Evolutionary conservation across 179 eudicot genomes (phyloP).

Genomic region (Spinacia oleracea): DNA sequence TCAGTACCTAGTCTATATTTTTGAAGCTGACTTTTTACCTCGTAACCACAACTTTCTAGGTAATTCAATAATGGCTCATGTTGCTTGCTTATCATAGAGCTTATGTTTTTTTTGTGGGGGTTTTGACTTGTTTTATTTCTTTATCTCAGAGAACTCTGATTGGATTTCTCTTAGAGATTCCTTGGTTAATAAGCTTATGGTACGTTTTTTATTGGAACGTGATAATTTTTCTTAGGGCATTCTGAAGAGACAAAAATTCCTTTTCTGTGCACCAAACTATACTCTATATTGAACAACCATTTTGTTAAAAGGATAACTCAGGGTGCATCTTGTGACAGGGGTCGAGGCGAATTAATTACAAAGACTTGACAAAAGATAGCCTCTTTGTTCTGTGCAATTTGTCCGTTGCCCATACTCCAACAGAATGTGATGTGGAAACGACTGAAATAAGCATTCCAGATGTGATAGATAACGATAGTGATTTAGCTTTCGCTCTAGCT

Average conservation of each 20-base stretch:
- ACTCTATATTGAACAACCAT: neutral
- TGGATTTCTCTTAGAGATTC: slow-evolving; percentile 79
- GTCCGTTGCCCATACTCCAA: slow-evolving; percentile 26
- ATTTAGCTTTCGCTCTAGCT: slow-evolving; percentile 47
- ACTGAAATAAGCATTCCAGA: slow-evolving; percentile 23
- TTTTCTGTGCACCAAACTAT: neutral
- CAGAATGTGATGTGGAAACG: slow-evolving; percentile 29
- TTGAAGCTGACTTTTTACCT: slow-evolving; percentile 77
- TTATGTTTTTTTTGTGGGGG: neutral
- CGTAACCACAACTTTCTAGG: slow-evolving; percentile 60
- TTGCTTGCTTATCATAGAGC: neutral
- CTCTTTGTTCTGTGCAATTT: slow-evolving; percentile 45
- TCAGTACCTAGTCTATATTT: slow-evolving; percentile 64
- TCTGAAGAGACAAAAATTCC: neutral
- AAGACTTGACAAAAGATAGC: slow-evolving; percentile 60
- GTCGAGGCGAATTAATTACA: slow-evolving; percentile 78
- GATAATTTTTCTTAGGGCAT: neutral
- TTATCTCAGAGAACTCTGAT: slow-evolving; percentile 53
- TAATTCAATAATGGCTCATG: slow-evolving; percentile 21
- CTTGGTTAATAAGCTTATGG: slow-evolving; percentile 75
- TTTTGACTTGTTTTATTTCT: slow-evolving; percentile 24
- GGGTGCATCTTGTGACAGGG: slow-evolving; percentile 49
- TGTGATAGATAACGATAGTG: slow-evolving; percentile 23
- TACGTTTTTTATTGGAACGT: slow-evolving; percentile 29
- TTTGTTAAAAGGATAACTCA: neutral